phyloP scores from a whole-genome alignment of 1,139 yeast species.

The Candida frijolesensis region DNA sequence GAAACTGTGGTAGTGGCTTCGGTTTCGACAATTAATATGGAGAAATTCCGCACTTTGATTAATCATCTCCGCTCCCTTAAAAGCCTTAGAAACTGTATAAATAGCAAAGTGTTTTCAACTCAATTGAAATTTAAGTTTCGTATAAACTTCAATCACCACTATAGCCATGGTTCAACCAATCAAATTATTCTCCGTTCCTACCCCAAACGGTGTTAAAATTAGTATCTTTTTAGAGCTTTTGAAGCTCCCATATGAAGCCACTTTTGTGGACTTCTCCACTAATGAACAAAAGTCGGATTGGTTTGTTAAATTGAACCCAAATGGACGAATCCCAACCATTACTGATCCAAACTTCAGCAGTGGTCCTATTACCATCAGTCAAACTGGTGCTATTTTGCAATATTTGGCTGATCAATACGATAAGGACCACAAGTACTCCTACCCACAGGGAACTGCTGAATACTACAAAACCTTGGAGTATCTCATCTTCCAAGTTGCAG shows the following conservation, averaged over 20 bases:
- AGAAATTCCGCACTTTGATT: no score
- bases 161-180: conserved; percentile 13
- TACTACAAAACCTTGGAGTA: conserved; percentile 56
- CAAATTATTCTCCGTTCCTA: conserved; percentile 42
- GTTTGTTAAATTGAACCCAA: conserved; percentile 58
- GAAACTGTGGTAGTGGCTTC: no score
- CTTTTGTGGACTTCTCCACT: conserved; percentile 40
- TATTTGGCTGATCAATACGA: conserved; percentile 62
- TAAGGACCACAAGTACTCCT: conserved; percentile 50
- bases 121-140: no score
- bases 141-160: neutral
- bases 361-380: conserved; percentile 50
- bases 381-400: conserved; percentile 60
- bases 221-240: conserved; percentile 51
- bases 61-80: no score
- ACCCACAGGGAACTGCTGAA: conserved; percentile 41
- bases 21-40: no score
- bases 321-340: conserved; percentile 64
- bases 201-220: conserved; percentile 61
- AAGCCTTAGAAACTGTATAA: no score
- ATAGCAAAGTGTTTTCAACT: no score
- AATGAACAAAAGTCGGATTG: conserved; percentile 53
- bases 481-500: conserved; percentile 58
- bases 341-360: conserved; percentile 37
- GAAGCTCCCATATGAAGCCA: conserved; percentile 47